phyloP scores from a whole-genome alignment of 2,329 filamentous ascomycete genomes.

The Albophoma yamanashiensis region DNA sequence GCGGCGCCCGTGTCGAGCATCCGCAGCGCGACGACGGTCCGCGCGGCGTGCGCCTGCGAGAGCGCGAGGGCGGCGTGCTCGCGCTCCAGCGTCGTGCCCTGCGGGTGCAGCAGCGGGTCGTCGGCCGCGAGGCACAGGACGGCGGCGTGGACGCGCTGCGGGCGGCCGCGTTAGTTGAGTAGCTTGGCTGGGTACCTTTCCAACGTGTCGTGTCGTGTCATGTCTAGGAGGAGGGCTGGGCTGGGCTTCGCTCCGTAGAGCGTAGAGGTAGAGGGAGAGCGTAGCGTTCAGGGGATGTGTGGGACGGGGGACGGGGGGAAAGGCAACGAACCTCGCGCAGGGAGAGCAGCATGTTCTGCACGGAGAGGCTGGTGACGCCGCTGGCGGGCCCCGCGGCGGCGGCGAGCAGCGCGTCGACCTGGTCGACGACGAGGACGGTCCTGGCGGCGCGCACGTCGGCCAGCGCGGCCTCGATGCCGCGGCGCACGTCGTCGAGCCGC shows the following conservation, averaged over 20 bases:
- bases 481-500: slow-evolving; percentile 24
- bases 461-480: slow-evolving; percentile 27
- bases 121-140: slow-evolving; percentile 64
- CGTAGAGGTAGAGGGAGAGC: not conserved
- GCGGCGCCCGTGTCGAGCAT: slow-evolving; percentile 81
- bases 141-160: slow-evolving; percentile 50
- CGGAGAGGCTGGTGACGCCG: slow-evolving; percentile 28
- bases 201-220: no score
- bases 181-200: no score
- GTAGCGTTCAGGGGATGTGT: no score
- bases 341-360: slow-evolving; percentile 46
- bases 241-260: not conserved
- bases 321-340: slow-evolving; percentile 56
- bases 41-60: slow-evolving; percentile 63
- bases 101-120: slow-evolving; percentile 52
- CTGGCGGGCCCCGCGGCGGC: slow-evolving; percentile 35
- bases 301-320: no score
- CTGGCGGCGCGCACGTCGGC: slow-evolving; percentile 18
- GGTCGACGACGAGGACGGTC: slow-evolving; percentile 54
- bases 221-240: no score
- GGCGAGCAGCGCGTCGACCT: slow-evolving; percentile 54
- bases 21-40: slow-evolving; percentile 60
- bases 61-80: slow-evolving; percentile 63
- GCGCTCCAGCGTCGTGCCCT: slow-evolving; percentile 55
- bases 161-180: not conserved